Evolutionary conservation across 2,329 filamentous ascomycete genomes (phyloP).

Genomic region (Bretziella fagacearum): DNA sequence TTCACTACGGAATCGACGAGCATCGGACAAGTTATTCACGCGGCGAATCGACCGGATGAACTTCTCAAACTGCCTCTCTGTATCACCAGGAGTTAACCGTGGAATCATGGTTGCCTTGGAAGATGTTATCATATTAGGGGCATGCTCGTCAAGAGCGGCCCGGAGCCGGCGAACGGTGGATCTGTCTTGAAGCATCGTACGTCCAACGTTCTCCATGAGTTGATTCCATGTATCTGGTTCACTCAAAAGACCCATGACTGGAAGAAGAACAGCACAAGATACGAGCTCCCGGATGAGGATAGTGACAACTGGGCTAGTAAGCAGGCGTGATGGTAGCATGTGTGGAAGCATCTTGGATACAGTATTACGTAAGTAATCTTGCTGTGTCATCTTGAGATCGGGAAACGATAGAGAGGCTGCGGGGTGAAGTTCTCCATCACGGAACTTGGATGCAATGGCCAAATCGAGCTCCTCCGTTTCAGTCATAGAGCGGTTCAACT

Average conservation of each 20-base stretch:
- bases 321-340: slow-evolving; percentile 55
- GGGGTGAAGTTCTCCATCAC: slow-evolving; percentile 70
- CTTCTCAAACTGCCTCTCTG: slow-evolving; percentile 82
- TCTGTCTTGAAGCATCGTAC: slow-evolving; percentile 78
- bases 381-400: slow-evolving; percentile 69
- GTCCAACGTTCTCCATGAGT: slow-evolving; percentile 74
- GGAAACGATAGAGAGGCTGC: slow-evolving; percentile 70
- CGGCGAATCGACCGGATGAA: slow-evolving; percentile 82
- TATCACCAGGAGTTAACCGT: slow-evolving; percentile 63
- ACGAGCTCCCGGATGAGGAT: slow-evolving; percentile 77
- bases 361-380: slow-evolving; percentile 71
- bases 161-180: slow-evolving; percentile 87
- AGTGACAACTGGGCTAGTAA: slow-evolving; percentile 64
- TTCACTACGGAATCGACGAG: slow-evolving; percentile 78
- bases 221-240: slow-evolving; percentile 98
- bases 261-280: slow-evolving; percentile 77
- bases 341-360: slow-evolving; percentile 54
- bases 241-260: slow-evolving; percentile 60
- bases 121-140: slow-evolving; percentile 56
- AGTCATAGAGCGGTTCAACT: slow-evolving; percentile 76
- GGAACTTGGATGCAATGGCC: slow-evolving; percentile 89
- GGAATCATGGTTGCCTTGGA: slow-evolving; percentile 55
- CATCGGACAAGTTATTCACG: slow-evolving; percentile 82
- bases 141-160: slow-evolving; percentile 84
- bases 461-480: slow-evolving; percentile 93